These are phyloP conservation scores for Cardiospermum halicacabum DNA, from an alignment of 345 rosid genomes.

Conservation along the genomic window DNA sequence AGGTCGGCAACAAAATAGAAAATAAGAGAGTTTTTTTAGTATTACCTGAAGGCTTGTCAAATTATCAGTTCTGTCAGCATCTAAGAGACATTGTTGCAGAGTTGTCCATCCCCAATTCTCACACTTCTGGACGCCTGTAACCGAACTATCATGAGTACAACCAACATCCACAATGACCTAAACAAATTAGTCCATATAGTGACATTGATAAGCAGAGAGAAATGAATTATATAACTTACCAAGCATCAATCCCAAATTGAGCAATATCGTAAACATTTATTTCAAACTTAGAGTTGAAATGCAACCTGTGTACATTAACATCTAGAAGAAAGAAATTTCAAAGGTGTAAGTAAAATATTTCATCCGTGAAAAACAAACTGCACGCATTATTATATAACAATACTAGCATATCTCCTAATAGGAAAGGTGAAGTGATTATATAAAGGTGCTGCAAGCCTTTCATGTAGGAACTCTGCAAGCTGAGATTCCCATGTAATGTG, in stretches of 20 bases:
- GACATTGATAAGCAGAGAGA: neutral
- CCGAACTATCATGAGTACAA: constrained; percentile 96
- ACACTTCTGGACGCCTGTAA: constrained; percentile 81
- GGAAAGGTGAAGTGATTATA: constrained; percentile 99
- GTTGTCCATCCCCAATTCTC: constrained; percentile 97
- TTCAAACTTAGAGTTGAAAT: neutral
- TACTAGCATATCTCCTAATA: constrained; percentile 94
- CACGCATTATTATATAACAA: constrained; percentile 13
- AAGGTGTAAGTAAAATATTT: constrained; percentile 18
- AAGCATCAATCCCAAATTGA: neutral
- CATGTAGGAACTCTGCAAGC: constrained; percentile 85
- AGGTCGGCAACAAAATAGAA: neutral
- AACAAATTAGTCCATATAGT: constrained; percentile 16
- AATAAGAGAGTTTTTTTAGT: neutral
- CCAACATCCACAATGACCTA: constrained; percentile 99
- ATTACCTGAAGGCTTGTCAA: constrained; percentile 74
- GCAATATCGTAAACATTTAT: neutral
- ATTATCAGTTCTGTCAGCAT: constrained; percentile 75
- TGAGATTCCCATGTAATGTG: constrained; percentile 49
- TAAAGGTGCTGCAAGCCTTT: constrained; percentile 87
- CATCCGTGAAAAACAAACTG: constrained; percentile 13
- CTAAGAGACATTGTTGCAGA: constrained; percentile 73
- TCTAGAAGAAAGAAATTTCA: constrained; percentile 42
- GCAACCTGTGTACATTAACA: constrained; percentile 93
- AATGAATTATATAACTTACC: neutral